These are phyloP conservation scores for Westerdykella aurantiaca DNA, from an alignment of 2,329 filamentous ascomycete genomes.

Conservation along the genomic window DNA sequence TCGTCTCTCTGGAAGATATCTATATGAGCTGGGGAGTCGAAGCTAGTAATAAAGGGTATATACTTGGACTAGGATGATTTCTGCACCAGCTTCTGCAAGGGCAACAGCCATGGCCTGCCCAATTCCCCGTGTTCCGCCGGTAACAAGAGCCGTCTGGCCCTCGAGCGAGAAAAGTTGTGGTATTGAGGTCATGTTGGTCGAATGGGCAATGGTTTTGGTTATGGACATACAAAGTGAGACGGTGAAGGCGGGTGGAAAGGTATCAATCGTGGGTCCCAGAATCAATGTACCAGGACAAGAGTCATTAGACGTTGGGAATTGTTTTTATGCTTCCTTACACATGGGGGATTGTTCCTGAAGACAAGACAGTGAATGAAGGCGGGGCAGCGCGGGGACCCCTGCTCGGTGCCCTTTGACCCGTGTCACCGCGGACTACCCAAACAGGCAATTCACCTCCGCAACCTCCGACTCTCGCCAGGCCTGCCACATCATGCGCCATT, in stretches of 20 bases:
- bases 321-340: no score
- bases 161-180: conserved; percentile 45
- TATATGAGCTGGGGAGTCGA: conserved; percentile 1
- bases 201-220: not conserved
- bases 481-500: no score
- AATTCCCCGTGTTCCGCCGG: conserved; percentile 47
- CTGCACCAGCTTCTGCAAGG: conserved; percentile 47
- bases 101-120: conserved; percentile 48
- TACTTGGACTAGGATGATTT: conserved; percentile 48
- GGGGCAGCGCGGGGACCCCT: no score
- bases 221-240: not conserved
- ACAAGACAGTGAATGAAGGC: no score
- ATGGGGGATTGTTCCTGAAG: no score
- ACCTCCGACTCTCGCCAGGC: no score
- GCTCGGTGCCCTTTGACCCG: no score
- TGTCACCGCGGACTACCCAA: no score
- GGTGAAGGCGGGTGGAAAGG: not conserved
- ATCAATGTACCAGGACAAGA: no score
- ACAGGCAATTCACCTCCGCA: no score
- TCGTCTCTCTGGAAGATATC: conserved; percentile 46
- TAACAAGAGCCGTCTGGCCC: conserved; percentile 47
- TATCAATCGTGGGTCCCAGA: no score
- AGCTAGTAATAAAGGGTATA: not conserved
- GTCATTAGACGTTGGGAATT: no score
- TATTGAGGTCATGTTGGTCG: conserved; percentile 16